Conservation (phyloP, 345 rosid genomes). For the Eucalyptus melliodora region DNA sequence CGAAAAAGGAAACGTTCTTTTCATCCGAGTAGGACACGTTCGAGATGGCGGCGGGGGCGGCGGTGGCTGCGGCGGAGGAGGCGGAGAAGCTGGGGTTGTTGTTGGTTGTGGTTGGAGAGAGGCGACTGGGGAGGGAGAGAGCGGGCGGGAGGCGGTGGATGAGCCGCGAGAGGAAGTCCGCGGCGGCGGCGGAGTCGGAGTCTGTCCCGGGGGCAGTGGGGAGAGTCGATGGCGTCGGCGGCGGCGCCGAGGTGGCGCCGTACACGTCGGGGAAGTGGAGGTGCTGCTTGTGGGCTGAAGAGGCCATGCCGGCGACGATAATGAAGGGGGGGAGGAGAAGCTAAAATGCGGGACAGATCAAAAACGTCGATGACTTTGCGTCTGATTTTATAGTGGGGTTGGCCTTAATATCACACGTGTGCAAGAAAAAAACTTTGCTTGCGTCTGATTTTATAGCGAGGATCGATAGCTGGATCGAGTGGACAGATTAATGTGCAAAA, state of each 20-base stretch:
- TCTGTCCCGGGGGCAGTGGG: constrained; percentile 12
- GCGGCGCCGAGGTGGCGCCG: constrained; percentile 66
- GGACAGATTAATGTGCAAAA: not conserved
- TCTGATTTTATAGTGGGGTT: not conserved
- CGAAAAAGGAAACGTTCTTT: not conserved
- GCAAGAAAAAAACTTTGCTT: not conserved
- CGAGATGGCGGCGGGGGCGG: constrained; percentile 11
- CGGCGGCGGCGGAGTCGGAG: constrained; percentile 21
- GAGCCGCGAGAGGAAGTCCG: constrained; percentile 55
- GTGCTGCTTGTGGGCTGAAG: constrained; percentile 35
- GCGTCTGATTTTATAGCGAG: not conserved
- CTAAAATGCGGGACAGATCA: not conserved
- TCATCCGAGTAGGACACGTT: constrained; percentile 18
- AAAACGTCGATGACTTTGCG: not conserved
- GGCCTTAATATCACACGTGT: not conserved
- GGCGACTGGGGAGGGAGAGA: constrained; percentile 56
- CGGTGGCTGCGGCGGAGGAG: not conserved
- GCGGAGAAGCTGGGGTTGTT: not conserved
- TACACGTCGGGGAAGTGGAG: constrained; percentile 18
- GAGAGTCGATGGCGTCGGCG: constrained; percentile 65
- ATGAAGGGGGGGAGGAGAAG: not conserved
- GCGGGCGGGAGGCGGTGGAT: constrained; percentile 68
- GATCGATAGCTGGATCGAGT: not conserved
- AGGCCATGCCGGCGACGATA: constrained; percentile 12
- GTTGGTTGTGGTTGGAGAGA: not conserved